Conservation (phyloP, 768 basidiomycete genomes). For the Lactifluus subvellereus region DNA sequence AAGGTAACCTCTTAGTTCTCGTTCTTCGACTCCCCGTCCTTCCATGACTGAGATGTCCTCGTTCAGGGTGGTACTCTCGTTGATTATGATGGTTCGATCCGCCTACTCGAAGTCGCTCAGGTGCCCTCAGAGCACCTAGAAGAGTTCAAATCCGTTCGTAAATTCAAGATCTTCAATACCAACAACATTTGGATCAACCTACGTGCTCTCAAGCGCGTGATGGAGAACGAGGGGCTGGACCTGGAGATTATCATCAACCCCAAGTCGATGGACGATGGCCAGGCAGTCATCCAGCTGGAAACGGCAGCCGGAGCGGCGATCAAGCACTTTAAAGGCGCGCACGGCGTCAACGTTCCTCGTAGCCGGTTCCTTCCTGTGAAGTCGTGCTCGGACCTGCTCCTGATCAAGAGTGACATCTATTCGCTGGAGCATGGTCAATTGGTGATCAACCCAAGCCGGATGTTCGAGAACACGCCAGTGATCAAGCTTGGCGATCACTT, state of each 20-base stretch:
- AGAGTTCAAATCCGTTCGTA: slow-evolving; percentile 68
- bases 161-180: slow-evolving; percentile 80
- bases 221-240: slow-evolving; percentile 61
- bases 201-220: slow-evolving; percentile 62
- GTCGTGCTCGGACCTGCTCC: slow-evolving; percentile 55
- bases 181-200: slow-evolving; percentile 60
- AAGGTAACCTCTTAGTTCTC: slow-evolving; percentile 33
- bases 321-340: slow-evolving; percentile 61
- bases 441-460: slow-evolving; percentile 51
- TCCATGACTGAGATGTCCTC: neutral
- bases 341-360: slow-evolving; percentile 70
- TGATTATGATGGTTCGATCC: slow-evolving; percentile 59
- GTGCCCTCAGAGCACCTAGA: slow-evolving; percentile 67
- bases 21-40: neutral
- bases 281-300: slow-evolving; percentile 70
- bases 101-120: slow-evolving; percentile 72
- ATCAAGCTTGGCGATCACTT: slow-evolving; percentile 75
- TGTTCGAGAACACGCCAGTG: slow-evolving; percentile 62
- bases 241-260: slow-evolving; percentile 79
- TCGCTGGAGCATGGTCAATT: slow-evolving; percentile 63
- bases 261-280: slow-evolving; percentile 63
- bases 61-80: slow-evolving; percentile 55
- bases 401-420: slow-evolving; percentile 68
- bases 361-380: slow-evolving; percentile 65
- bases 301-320: slow-evolving; percentile 73